Evolutionary conservation across 139 green algal species (phyloP).

Genomic region (Chlorella sp.): DNA sequence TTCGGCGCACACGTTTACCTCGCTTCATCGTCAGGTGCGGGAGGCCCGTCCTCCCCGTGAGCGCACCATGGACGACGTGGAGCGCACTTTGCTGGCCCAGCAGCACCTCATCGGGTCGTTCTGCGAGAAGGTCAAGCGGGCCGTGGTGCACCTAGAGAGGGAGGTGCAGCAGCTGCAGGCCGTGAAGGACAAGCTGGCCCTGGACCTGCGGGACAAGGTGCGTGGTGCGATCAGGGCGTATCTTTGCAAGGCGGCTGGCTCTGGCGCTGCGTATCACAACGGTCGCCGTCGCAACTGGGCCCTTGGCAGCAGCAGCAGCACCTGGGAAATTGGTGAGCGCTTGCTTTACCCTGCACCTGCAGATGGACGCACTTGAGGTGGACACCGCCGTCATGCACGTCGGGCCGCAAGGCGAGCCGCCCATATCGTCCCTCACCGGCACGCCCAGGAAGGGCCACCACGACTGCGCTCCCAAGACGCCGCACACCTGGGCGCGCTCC

Average conservation of each 20-base stretch:
- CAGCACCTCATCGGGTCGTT: constrained; percentile 28
- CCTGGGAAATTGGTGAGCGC: too few relatives aligned
- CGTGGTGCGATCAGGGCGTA: too few relatives aligned
- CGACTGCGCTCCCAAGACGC: constrained; percentile 23
- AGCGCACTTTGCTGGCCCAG: constrained; percentile 26
- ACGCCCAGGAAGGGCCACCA: constrained; percentile 1
- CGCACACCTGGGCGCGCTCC: constrained; percentile 27
- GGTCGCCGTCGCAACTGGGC: too few relatives aligned
- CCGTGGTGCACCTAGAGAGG: constrained; percentile 19
- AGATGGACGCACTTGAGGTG: constrained; percentile 23
- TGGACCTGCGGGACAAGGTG: constrained; percentile 39
- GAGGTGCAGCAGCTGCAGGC: constrained; percentile 30
- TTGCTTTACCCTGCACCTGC: not conserved
- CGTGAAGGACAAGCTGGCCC: constrained; percentile 22
- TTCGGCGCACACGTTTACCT: too few relatives aligned
- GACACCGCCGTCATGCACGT: constrained; percentile 27
- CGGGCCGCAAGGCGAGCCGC: not conserved
- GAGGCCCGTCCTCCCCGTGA: constrained; percentile 15
- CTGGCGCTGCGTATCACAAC: too few relatives aligned
- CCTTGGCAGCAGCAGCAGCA: too few relatives aligned
- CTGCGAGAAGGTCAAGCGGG: constrained; percentile 28
- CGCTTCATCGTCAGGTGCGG: constrained; percentile 12
- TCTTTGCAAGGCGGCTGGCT: too few relatives aligned
- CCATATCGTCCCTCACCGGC: not conserved
- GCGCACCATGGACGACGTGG: constrained; percentile 39